Evolutionary conservation across 78 protist species (phyloP), one percentile per base, ranked within the genome.

Genomic region (Dictyostelium citrinum): DNA sequence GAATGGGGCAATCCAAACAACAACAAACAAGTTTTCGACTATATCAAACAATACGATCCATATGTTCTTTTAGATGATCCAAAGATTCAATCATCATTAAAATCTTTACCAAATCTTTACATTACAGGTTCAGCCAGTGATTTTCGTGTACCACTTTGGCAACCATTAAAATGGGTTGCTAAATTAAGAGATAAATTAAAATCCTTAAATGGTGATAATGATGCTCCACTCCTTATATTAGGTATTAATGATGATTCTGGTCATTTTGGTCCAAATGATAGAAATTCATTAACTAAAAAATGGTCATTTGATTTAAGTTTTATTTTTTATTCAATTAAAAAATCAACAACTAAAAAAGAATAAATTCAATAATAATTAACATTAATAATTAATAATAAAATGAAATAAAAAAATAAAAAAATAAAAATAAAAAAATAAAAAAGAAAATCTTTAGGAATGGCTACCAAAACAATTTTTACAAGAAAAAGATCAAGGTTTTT

Each of bases 1-100:
- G 98, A 97, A 79, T 97, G 98, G 98, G 97, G 97, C 5, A 90
- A 97, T 79, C 98, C 97, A 35, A 83, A 31, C 5, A 5, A 5
- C 10, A 31, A 49, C 10, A 7, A 16, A 14, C 5, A 31, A 17
- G 27, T 45, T 7, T 94, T 76, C 61, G 74, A 96, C 6, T 90
- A 76, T 86, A 97, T 97, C 10, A 24, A 33, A 90, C 17, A 81
- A 6, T 96, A 96, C 51, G 95, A 84, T 12, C 97, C 97, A n/a
- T 96, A 93, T 60, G 2, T 8, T 20, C 55, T 88, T 16, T 43
- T 77, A 14, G 64, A 85, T 3, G 64, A 55, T 55, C 64, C 71
- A 61, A 61, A 61, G 5, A 24, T 61, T 64, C 35, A 64, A 24
- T 24, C 29, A 22, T 24, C 70, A 24, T 11, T 29, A 64, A 55